Base-by-base conservation (phyloP, 2,329 filamentous ascomycete genomes). In the Cordyceps cicadae region DNA sequence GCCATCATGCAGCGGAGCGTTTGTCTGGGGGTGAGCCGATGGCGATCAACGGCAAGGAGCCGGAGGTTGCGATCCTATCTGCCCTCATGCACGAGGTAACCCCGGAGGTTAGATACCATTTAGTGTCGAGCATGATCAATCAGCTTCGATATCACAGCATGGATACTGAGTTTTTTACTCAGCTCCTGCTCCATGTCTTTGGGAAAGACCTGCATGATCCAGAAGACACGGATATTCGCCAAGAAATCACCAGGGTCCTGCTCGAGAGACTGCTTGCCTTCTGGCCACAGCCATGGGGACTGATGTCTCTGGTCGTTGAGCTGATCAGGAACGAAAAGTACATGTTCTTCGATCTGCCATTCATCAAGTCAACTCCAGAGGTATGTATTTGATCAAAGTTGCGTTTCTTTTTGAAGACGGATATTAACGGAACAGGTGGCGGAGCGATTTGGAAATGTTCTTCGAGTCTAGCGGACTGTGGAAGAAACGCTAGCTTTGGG, bases 211-310 rank as follows among this genome's bases (percentile, higher is more conserved):
- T 81, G 69, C 81, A 75, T 71, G 87, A 88, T 66, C 85, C 88
- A 17, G 89, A 94, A 69, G 90, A 93, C 68, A 82, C 81, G 1
- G 88, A 92, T 64, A 87, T 97, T 53, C 89, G 93, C 41, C 89
- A 97, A 76, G 90, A 95, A 72, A 93, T 99, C 62, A 90, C 91
- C 57, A 86, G 93, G 52, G 86, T 97, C 26, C 78, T 99, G 51
- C 80, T 97, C 43, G 94, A 99, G 79, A 86, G 94, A 54, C 79
- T 97, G 52, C 84, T 95, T 62, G 89, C 91, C 24, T 91, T 90
- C 72, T 91, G 92, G 76, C 93, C 93, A 57, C 93, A 97, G 72
- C 93, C 95, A 19, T 97, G 93, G 93, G 95, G 95, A 14, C 78
- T 99, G 49, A 87, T 97, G 71, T 87, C 92, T 64, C 93, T 92